A percentile compares a stretch with the other conserved stretches of the same genome.
Conservation (phyloP, 192 early-diverging fungal species). For the Backusella mclennaniae region DNA sequence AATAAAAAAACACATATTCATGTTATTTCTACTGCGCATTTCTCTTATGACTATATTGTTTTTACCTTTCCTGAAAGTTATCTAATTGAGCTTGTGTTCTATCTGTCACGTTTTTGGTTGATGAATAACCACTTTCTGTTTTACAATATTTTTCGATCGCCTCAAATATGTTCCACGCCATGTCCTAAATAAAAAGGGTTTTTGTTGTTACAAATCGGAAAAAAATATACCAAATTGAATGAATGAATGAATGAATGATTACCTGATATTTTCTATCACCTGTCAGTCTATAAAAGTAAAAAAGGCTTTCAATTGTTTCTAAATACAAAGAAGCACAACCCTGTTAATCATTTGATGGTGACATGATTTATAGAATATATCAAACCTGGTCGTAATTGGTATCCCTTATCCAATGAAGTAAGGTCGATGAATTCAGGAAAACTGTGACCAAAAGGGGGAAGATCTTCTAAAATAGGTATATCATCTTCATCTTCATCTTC, state of each 20-base stretch:
- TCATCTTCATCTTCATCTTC: not conserved
- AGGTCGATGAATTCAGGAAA: constrained; percentile 1
- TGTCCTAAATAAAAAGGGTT: constrained; percentile 53
- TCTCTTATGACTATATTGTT: not conserved
- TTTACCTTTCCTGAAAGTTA: constrained; percentile 33
- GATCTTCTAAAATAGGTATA: not conserved
- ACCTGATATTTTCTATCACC: constrained; percentile 60
- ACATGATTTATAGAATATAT: not conserved
- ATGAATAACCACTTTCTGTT: constrained; percentile 21
- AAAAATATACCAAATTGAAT: not conserved
- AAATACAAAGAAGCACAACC: constrained; percentile 2
- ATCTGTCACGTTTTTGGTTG: constrained; percentile 18
- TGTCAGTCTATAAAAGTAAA: constrained; percentile 74
- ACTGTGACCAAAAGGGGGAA: not conserved
- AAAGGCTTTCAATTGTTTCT: constrained; percentile 76
- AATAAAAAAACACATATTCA: not conserved
- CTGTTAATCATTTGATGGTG: not conserved
- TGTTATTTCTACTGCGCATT: not conserved
- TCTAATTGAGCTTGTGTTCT: not conserved
- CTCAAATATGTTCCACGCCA: constrained; percentile 62
- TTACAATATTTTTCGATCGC: constrained; percentile 34
- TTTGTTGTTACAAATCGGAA: not conserved
- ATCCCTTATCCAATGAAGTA: constrained; percentile 12
- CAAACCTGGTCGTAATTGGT: constrained; percentile 53
- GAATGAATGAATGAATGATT: not conserved